phyloP scores from a whole-genome alignment of 768 basidiomycete genomes.

The Piloderma croceum region DNA sequence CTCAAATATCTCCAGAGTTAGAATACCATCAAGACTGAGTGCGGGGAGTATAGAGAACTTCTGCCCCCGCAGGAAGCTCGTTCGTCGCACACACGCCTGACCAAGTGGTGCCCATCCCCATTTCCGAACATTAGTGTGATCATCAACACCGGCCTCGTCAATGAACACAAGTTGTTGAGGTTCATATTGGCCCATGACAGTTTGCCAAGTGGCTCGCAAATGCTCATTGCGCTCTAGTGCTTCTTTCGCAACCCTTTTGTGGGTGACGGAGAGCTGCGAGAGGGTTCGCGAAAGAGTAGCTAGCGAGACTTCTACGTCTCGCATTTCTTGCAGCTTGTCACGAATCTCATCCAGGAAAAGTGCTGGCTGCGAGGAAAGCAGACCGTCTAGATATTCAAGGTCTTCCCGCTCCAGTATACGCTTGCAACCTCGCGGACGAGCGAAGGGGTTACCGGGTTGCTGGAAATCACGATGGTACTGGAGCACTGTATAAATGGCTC shows the following conservation, averaged over 20 bases:
- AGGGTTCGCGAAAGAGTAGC: constrained; percentile 25
- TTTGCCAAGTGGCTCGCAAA: constrained; percentile 19
- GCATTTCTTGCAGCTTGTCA: constrained; percentile 13
- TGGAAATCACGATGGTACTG: constrained; percentile 11
- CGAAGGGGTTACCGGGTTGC: constrained; percentile 12
- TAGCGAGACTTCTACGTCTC: constrained; percentile 22
- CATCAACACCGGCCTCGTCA: constrained; percentile 26
- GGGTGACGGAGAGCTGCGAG: constrained; percentile 12
- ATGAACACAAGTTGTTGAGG: constrained; percentile 21
- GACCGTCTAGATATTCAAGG: constrained; percentile 15
- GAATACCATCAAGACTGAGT: constrained; percentile 15
- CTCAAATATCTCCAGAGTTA: too few relatives aligned
- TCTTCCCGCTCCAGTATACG: constrained; percentile 16
- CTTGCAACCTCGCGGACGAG: constrained; percentile 12
- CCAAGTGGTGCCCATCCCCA: constrained; percentile 20
- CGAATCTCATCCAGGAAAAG: constrained; percentile 32
- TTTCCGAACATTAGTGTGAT: constrained; percentile 17
- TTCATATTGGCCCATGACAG: constrained; percentile 15
- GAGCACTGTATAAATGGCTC: constrained; percentile 16
- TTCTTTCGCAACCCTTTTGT: constrained; percentile 19
- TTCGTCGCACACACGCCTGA: constrained; percentile 18
- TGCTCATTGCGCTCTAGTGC: constrained; percentile 27
- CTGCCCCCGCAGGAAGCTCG: constrained; percentile 22
- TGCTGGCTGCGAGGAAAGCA: constrained; percentile 18
- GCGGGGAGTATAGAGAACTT: constrained; percentile 26